Percentiles rank a stretch among this genome's conserved stretches.
phyloP scores from a whole-genome alignment of 1,284 basidiomycete species.

The Fomitopsis betulina region DNA sequence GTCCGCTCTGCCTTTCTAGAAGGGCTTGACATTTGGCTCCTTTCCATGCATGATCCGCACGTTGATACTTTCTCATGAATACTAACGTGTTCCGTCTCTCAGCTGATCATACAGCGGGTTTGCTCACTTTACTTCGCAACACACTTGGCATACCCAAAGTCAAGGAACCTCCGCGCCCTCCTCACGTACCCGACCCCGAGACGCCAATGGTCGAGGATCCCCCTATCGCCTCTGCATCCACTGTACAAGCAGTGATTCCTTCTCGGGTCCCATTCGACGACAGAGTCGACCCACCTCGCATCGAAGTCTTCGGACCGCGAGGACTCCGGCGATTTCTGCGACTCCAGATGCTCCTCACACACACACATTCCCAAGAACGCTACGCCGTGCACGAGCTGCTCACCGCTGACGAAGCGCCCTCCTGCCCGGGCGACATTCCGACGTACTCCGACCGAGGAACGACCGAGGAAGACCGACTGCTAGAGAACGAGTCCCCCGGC shows the following conservation, averaged over 20 bases:
- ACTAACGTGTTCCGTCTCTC: background rate
- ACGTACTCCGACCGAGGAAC: background rate
- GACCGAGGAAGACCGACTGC: slow-evolving; percentile 36
- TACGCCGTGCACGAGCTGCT: slow-evolving; percentile 86
- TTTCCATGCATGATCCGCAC: background rate
- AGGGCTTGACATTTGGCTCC: too few relatives aligned
- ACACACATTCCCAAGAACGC: slow-evolving; percentile 57
- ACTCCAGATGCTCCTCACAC: slow-evolving; percentile 66
- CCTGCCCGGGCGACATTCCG: slow-evolving; percentile 29
- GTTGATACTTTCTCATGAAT: background rate
- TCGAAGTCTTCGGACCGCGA: slow-evolving; percentile 82
- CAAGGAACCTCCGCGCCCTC: slow-evolving; percentile 5
- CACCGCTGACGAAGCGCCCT: slow-evolving; percentile 47
- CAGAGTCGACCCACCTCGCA: slow-evolving; percentile 31
- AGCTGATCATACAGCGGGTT: slow-evolving; percentile 83
- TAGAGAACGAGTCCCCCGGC: slow-evolving; percentile 68
- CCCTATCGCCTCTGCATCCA: background rate
- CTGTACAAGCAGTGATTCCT: background rate
- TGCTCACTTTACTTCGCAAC: slow-evolving; percentile 69
- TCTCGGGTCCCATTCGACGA: background rate
- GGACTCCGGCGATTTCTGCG: slow-evolving; percentile 82
- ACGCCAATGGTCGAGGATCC: background rate
- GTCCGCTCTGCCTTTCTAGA: too few relatives aligned
- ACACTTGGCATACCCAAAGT: slow-evolving; percentile 43
- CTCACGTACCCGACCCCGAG: slow-evolving; percentile 7